These are phyloP conservation scores for Anisodus acutangulus DNA, from an alignment of 257 asterid species.

Conservation along the genomic window DNA sequence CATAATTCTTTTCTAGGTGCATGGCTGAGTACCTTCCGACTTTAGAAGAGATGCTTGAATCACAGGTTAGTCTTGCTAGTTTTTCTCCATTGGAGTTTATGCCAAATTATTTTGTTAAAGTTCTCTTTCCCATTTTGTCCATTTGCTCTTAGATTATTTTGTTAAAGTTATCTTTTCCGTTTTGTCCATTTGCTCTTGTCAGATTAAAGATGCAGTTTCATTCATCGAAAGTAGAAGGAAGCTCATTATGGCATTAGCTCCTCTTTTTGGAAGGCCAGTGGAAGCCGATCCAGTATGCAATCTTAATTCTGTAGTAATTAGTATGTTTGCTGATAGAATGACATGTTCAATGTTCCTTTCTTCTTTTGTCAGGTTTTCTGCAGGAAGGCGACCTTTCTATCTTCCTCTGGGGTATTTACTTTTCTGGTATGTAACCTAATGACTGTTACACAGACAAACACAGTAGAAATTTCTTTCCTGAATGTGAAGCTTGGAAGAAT, in stretches of 20 bases:
- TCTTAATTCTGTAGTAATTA: constrained; percentile 33
- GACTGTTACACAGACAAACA: background rate
- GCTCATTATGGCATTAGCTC: constrained; percentile 67
- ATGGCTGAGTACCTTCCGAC: constrained; percentile 90
- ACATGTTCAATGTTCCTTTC: constrained; percentile 32
- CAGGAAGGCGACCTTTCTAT: constrained; percentile 78
- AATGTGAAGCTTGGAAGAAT: background rate
- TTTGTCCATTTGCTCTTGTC: constrained; percentile 30
- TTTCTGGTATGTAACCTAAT: constrained; percentile 61
- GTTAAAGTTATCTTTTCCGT: background rate
- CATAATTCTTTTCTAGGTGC: constrained; percentile 62
- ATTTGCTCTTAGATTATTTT: constrained; percentile 52
- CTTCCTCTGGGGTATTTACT: constrained; percentile 72
- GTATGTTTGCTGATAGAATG: constrained; percentile 24
- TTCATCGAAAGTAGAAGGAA: constrained; percentile 75
- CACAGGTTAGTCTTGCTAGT: constrained; percentile 64
- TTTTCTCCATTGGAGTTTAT: background rate
- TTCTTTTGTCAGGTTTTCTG: constrained; percentile 70
- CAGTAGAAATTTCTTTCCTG: background rate
- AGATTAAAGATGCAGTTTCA: constrained; percentile 84
- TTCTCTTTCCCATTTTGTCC: constrained; percentile 4
- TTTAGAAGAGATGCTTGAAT: constrained; percentile 71
- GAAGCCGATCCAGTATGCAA: constrained; percentile 86
- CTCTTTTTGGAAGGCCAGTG: constrained; percentile 79
- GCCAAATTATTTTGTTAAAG: background rate